Base-by-base conservation (phyloP, 2,329 filamentous ascomycete genomes). In the Botrytis sinoallii region DNA sequence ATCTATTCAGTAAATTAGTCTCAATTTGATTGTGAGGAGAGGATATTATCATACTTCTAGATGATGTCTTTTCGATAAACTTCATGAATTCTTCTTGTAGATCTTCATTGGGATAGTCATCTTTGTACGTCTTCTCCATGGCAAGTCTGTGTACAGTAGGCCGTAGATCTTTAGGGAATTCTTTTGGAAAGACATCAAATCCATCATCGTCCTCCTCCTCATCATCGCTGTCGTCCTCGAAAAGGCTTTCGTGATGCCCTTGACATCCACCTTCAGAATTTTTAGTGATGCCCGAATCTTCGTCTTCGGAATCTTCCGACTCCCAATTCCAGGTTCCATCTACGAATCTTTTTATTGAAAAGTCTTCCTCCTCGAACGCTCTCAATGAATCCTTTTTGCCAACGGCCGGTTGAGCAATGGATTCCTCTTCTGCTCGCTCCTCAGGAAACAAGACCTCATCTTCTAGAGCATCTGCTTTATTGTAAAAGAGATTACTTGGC, bases 361-460 rank as follows among this genome's bases (percentile, higher is more conserved):
- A 70, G 22, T 75, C 75, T 48, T 74, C 72, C 8, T 71, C 68
- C 40, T 72, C 73, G 63, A 69, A 77, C 4, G 22, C 44, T n/a
- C 40, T 68, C 42, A 76, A 57, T 16, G 74, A 71, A 14, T 74
- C 72, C 22, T 71, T 59, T 40, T 70, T 72, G 1, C 75, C 73
- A 70, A 77, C 68, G 12, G 72, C 22, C 2, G 69, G 29, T 25
- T 59, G 67, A 9, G 46, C 32, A 32, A 32, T 40, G 12, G 38
- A 22, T 29, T 32, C 44, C n/a, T 74, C 65, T 5, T 40, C 20
- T 14, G 70, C 29, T 40, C 72, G 69, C 71, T 84, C 82, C 60
- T 83, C 80, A 0, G 83, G 83, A 72, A 85, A 85, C 6, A 85
- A 77, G 10, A 85, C 77, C 6, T 78, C 78, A 66, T 85, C 83